Percentiles rank a stretch among this genome's conserved stretches.
phyloP scores from a whole-genome alignment of 257 asterid species.

The Solanum virginianum region DNA sequence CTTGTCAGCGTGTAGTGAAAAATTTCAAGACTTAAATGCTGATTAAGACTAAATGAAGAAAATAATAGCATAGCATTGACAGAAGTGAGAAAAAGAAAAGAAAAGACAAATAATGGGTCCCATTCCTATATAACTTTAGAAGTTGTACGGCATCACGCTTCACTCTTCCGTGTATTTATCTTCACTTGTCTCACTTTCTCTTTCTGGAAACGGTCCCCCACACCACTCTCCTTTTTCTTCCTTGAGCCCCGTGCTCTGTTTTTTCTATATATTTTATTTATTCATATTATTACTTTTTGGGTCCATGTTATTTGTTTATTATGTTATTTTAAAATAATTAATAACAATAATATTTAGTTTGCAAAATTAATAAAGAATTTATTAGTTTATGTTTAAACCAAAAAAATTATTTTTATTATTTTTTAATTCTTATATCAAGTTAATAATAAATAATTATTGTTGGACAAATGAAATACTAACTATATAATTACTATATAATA shows the following conservation, averaged over 20 bases:
- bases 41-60: not conserved
- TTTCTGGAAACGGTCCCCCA: not conserved
- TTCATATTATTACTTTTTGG: not conserved
- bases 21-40: not conserved
- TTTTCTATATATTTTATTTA: not conserved
- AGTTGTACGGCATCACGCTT: conserved; percentile 1
- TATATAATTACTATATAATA: too few species aligned
- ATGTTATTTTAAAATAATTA: too few species aligned
- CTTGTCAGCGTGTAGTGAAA: not conserved
- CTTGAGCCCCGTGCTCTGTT: not conserved
- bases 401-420: too few species aligned
- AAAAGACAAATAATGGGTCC: not conserved
- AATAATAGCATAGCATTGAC: not conserved
- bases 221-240: not conserved
- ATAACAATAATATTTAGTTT: too few species aligned
- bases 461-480: too few species aligned
- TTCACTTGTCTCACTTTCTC: not conserved
- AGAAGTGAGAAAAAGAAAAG: not conserved
- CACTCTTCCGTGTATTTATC: not conserved
- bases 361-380: too few species aligned
- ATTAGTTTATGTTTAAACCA: too few species aligned
- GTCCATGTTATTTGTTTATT: too few species aligned
- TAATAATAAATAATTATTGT: too few species aligned
- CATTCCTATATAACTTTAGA: not conserved
- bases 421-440: too few species aligned